Evolutionary conservation across 805 yeast species (phyloP).

Genomic region (Lipomyces yamadae): DNA sequence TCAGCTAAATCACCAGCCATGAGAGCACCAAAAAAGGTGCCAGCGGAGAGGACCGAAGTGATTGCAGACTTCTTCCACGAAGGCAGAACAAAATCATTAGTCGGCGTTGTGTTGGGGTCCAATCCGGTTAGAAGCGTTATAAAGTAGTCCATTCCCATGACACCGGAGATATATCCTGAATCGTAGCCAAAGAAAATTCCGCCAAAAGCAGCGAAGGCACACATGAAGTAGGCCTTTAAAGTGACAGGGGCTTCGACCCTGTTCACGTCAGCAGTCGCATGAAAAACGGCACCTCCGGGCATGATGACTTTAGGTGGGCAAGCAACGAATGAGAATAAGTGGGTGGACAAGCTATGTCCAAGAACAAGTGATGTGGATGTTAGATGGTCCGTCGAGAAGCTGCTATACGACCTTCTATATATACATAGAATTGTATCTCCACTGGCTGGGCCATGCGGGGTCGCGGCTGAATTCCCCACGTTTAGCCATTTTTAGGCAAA

Average conservation of each 20-base stretch:
- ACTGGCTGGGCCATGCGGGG: no score
- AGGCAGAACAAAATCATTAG: conserved; percentile 6
- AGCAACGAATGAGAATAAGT: neutral
- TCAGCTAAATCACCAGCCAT: conserved; percentile 84
- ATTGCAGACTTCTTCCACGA: conserved; percentile 58
- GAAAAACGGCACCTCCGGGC: conserved; percentile 16
- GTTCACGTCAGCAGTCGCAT: conserved; percentile 1
- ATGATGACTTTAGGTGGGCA: neutral
- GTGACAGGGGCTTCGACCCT: conserved; percentile 24
- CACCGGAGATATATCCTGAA: conserved; percentile 81
- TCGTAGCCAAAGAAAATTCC: conserved; percentile 90
- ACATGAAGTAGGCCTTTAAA: conserved; percentile 63
- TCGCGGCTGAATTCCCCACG: no score
- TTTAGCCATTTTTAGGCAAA: no score
- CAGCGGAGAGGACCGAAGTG: conserved; percentile 91
- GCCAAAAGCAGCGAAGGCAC: conserved; percentile 84
- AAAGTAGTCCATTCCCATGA: conserved; percentile 76
- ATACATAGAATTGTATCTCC: no score
- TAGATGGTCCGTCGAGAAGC: neutral
- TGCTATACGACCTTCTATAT: no score
- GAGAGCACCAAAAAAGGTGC: conserved; percentile 81
- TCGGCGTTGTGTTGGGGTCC: conserved; percentile 18
- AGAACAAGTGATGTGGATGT: neutral
- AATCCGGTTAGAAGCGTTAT: conserved; percentile 55
- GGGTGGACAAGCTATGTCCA: neutral